These are phyloP conservation scores for Trichosporon sp. DNA, from an alignment of 1,284 basidiomycete genomes.

Conservation along the genomic window DNA sequence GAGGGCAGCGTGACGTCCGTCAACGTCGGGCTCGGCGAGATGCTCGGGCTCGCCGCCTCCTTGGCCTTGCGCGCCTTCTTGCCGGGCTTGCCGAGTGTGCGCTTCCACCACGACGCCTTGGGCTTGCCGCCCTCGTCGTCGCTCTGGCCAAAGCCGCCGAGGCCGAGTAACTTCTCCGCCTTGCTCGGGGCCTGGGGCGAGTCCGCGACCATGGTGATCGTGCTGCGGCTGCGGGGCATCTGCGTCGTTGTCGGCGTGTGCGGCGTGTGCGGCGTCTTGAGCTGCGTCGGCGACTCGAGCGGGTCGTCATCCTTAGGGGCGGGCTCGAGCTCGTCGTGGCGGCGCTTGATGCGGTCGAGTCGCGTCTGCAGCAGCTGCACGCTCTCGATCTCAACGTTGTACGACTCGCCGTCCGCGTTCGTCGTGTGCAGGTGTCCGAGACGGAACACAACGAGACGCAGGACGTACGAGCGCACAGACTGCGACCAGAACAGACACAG, in stretches of 20 bases:
- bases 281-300: constrained; percentile 8
- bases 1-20: background rate
- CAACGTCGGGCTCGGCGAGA: background rate
- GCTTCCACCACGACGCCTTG: constrained; percentile 22
- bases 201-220: constrained; percentile 50
- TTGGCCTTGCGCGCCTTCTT: constrained; percentile 11
- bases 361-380: constrained; percentile 52
- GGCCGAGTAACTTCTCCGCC: constrained; percentile 40
- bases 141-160: constrained; percentile 19
- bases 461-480: constrained; percentile 52
- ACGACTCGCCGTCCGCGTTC: constrained; percentile 34
- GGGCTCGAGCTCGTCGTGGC: constrained; percentile 52
- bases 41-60: background rate
- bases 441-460: constrained; percentile 53
- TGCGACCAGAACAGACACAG: constrained; percentile 54
- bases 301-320: background rate
- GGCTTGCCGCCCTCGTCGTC: constrained; percentile 15
- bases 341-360: constrained; percentile 51
- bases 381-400: constrained; percentile 49
- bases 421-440: constrained; percentile 51
- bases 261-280: constrained; percentile 12
- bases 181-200: constrained; percentile 32
- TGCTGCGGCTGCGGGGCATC: constrained; percentile 42
- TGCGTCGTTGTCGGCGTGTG: constrained; percentile 24
- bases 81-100: constrained; percentile 15